Evolutionary conservation across 1,139 yeast species (phyloP), one percentile per base, ranked within the genome.

Genomic region (Keqinozyma sinolaborantium): DNA sequence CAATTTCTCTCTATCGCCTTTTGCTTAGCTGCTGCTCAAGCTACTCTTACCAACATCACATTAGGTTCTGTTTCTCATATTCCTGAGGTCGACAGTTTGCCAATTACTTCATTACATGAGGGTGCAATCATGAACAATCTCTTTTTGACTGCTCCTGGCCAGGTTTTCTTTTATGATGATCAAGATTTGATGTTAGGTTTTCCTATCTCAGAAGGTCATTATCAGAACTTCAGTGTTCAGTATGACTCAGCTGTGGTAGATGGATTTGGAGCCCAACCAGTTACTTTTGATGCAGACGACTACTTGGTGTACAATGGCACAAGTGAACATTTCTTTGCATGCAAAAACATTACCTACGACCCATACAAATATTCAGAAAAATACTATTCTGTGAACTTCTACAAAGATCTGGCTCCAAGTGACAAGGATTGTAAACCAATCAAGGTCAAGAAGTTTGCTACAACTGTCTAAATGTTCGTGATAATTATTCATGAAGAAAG

Each of bases 71-170:
- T 37, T 25, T 27, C 19, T 3, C 36, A 35, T 16, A 26, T 31
- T 14, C n/a, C 27, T 27, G 41, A 40, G n/a, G 29, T 54, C 30
- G 40, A 48, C 42, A 61, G 60, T 16, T 34, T 50, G 23, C 66
- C 62, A 27, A 41, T 72, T 29, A 38, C 49, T 27, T 44, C 60
- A 19, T 40, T 42, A 28, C 81, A 73, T 48, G 78, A 70, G 53
- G 82, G 82, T 50, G 82, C 82, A 29, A 82, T 71, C 37, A 53
- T 73, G 45, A 62, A 69, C 57, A 73, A 69, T 50, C 47, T 64
- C 30, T 64, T 69, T 49, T 44, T 72, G 11, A 60, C 62, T 16
- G 41, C 30, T 12, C 35, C 34, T 16, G 34, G 47, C 20, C 41
- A 29, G 23, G 29, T 24, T 4, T 41, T 45, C 9, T 10, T 7